These are phyloP conservation scores for Solanum chiquidenum DNA, from an alignment of 257 asterid species.

Conservation along the genomic window DNA sequence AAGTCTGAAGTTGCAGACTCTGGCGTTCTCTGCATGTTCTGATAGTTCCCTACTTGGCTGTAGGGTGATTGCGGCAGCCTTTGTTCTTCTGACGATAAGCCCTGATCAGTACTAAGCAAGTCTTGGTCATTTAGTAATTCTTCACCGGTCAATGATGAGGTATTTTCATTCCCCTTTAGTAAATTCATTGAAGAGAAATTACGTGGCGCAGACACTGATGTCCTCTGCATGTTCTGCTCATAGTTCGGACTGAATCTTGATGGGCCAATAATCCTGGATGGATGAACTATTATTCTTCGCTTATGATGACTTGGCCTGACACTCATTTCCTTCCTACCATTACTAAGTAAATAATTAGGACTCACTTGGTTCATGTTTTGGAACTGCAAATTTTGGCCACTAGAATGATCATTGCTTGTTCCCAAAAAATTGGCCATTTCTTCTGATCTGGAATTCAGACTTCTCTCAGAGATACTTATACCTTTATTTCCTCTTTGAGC, in stretches of 20 bases:
- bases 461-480: neutral
- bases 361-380: neutral
- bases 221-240: neutral
- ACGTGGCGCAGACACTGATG: neutral
- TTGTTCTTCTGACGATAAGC: neutral
- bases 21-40: neutral
- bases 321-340: neutral
- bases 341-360: neutral
- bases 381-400: neutral
- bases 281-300: neutral
- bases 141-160: neutral
- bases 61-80: neutral
- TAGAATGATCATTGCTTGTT: neutral
- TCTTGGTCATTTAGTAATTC: neutral
- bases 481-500: neutral
- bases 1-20: neutral
- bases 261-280: neutral
- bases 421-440: neutral
- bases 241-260: neutral
- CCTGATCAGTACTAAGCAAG: neutral
- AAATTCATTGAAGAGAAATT: neutral
- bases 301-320: neutral
- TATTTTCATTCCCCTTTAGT: neutral
- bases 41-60: neutral
- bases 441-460: neutral